A percentile compares a stretch with the other conserved stretches of the same genome.
Conservation (phyloP, 129 eudicot genomes). For the Tanacetum coccineum region DNA sequence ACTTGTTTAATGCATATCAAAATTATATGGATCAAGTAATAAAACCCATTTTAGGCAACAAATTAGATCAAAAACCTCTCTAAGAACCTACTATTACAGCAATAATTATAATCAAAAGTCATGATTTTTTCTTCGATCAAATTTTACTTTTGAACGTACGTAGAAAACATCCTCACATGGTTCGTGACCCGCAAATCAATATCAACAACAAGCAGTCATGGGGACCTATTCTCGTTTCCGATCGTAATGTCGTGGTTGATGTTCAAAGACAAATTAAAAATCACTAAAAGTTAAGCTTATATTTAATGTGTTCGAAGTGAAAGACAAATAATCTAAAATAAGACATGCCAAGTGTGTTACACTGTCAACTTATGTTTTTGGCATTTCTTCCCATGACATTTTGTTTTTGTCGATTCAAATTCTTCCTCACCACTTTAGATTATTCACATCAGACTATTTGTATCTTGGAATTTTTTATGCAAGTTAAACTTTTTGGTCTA, state of each 20-base stretch:
- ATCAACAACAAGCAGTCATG: conserved; percentile 20
- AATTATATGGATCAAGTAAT: no score
- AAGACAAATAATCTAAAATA: conserved; percentile 21
- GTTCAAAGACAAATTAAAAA: conserved; percentile 28
- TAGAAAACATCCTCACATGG: conserved; percentile 29
- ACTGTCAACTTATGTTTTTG: conserved; percentile 31
- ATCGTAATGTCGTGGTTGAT: conserved; percentile 28
- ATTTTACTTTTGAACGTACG: background rate
- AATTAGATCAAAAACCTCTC: no score
- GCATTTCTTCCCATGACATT: conserved; percentile 29
- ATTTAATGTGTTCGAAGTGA: conserved; percentile 24
- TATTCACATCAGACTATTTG: background rate
- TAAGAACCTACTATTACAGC: background rate
- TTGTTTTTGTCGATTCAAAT: conserved; percentile 30
- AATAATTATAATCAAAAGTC: background rate
- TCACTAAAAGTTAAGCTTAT: conserved; percentile 15
- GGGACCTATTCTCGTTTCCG: conserved; percentile 19
- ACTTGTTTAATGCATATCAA: no score
- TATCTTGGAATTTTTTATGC: background rate
- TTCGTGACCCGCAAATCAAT: conserved; percentile 34
- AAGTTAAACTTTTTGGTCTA: background rate
- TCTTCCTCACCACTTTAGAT: conserved; percentile 15
- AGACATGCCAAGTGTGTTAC: conserved; percentile 22
- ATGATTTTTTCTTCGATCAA: background rate
- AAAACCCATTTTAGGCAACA: no score